A percentile compares a stretch with the other conserved stretches of the same genome.
Evolutionary conservation across 192 early-diverging fungal species (phyloP).

Genomic region (Backusella circina): DNA sequence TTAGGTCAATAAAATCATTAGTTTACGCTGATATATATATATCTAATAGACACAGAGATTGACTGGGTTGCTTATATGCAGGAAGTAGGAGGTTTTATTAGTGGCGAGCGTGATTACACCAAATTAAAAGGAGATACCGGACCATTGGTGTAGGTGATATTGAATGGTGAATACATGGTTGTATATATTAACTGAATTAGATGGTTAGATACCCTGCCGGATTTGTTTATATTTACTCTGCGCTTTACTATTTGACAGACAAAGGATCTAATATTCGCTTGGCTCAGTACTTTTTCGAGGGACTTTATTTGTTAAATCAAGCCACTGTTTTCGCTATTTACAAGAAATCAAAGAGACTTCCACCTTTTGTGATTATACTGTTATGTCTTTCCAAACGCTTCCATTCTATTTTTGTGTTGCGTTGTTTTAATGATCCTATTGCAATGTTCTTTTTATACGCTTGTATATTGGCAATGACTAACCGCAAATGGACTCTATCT

Average conservation of each 20-base stretch:
- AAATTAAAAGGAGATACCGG: conserved; percentile 86
- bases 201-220: conserved; percentile 82
- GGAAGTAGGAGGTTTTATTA: conserved; percentile 71
- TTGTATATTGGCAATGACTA: conserved; percentile 60
- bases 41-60: conserved; percentile 82
- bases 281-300: conserved; percentile 85
- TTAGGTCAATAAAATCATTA: neutral
- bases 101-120: conserved; percentile 82
- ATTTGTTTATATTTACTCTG: conserved; percentile 84
- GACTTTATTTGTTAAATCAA: conserved; percentile 67
- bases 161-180: neutral
- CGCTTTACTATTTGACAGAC: conserved; percentile 64
- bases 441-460: conserved; percentile 84
- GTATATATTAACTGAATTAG: neutral
- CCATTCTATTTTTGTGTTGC: conserved; percentile 90
- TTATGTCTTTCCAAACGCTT: conserved; percentile 77
- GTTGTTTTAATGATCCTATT: conserved; percentile 91
- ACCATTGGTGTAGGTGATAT: conserved; percentile 71
- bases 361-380: conserved; percentile 60
- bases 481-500: conserved; percentile 44
- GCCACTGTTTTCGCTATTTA: conserved; percentile 69
- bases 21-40: neutral
- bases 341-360: conserved; percentile 45
- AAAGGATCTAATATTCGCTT: conserved; percentile 62
- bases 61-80: conserved; percentile 98